Evolutionary conservation across 2,329 filamentous ascomycete species (phyloP).

Genomic region (Endoconidiophora laricicola): DNA sequence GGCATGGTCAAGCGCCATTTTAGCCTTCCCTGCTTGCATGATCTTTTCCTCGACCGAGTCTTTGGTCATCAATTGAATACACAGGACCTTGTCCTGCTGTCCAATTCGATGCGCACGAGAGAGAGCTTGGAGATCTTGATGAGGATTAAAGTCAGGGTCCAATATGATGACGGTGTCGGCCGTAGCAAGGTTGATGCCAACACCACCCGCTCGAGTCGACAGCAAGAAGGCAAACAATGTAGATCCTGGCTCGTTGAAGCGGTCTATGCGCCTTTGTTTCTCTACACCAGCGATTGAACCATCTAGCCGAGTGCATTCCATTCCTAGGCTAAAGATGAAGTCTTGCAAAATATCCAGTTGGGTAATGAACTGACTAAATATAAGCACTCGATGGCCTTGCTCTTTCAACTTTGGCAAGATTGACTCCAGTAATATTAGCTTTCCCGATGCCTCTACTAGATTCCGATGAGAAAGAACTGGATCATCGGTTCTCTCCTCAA

Average conservation of each 20-base stretch:
- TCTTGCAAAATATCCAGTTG: constrained; percentile 87
- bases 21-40: constrained; percentile 85
- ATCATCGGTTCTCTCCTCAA: constrained; percentile 63
- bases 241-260: constrained; percentile 75
- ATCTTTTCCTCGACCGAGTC: constrained; percentile 87
- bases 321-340: constrained; percentile 60
- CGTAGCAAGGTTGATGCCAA: constrained; percentile 92
- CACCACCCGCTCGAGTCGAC: constrained; percentile 85
- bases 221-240: constrained; percentile 77
- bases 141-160: constrained; percentile 92
- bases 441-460: constrained; percentile 78
- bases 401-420: constrained; percentile 78
- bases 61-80: constrained; percentile 86
- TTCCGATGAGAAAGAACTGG: constrained; percentile 53
- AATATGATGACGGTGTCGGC: constrained; percentile 97
- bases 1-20: constrained; percentile 89
- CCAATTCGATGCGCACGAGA: constrained; percentile 92
- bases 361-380: constrained; percentile 89
- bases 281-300: constrained; percentile 65
- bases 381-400: constrained; percentile 74
- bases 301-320: constrained; percentile 67
- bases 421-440: constrained; percentile 66
- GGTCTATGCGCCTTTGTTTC: constrained; percentile 89
- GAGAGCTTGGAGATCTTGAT: constrained; percentile 91
- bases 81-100: constrained; percentile 87